A percentile compares a stretch with the other conserved stretches of the same genome.
Evolutionary conservation across 116 monocot species (phyloP).

Genomic region (Dioscorea cayenensis): DNA sequence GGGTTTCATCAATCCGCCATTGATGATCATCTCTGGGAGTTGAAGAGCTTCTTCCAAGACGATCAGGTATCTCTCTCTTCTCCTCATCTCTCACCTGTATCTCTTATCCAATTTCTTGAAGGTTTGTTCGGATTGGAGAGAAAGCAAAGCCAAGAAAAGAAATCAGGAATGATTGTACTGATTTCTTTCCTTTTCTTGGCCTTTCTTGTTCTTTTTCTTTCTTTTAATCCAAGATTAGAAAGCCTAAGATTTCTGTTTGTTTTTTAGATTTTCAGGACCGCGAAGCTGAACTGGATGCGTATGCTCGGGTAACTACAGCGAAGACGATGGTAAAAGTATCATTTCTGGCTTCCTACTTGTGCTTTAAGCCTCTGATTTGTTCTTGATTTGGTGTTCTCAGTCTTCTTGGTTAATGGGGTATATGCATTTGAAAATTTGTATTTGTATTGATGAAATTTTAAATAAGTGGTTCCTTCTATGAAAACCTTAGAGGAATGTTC

Average conservation of each 20-base stretch:
- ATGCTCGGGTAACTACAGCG: conserved; percentile 36
- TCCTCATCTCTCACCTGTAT: neutral
- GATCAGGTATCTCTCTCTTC: conserved; percentile 22
- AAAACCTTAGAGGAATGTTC: too few species aligned
- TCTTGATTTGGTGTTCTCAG: neutral
- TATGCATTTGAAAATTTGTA: too few species aligned
- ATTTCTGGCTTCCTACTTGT: neutral
- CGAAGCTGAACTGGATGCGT: conserved; percentile 74
- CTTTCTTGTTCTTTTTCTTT: neutral
- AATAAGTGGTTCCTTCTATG: too few species aligned
- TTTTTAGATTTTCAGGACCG: conserved; percentile 44
- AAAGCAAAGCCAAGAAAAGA: too few species aligned
- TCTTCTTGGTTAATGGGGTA: neutral
- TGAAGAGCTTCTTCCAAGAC: conserved; percentile 60
- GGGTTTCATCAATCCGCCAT: conserved; percentile 11
- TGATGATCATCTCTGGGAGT: conserved; percentile 56
- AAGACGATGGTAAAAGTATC: neutral
- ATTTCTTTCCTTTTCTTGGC: neutral
- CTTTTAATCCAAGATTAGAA: neutral
- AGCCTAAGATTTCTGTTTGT: too few species aligned
- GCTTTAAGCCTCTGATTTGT: neutral
- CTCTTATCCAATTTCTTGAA: too few species aligned
- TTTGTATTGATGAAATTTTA: too few species aligned
- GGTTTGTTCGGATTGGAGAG: too few species aligned
- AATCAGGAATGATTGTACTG: neutral